Percentiles rank a stretch among this genome's conserved stretches.
Evolutionary conservation across 148 eudicot species (phyloP).

Genomic region (Rhododendron kiyosumense): DNA sequence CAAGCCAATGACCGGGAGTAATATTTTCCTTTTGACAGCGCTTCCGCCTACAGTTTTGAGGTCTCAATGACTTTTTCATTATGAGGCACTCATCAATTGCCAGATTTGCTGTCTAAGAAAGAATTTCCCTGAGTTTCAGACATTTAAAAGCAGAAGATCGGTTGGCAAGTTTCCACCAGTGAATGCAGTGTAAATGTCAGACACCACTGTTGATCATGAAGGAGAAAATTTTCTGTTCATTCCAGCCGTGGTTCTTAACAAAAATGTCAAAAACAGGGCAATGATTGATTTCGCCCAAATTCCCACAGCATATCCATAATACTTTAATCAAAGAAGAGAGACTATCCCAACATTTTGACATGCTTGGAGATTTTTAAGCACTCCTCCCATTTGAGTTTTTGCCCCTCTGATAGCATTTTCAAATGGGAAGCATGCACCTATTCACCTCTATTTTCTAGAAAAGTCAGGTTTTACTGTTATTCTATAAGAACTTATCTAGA

Average conservation of each 20-base stretch:
- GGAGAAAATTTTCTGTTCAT: neutral
- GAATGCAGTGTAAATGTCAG: neutral
- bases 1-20: neutral
- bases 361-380: neutral
- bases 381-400: neutral
- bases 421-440: neutral
- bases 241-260: neutral
- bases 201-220: neutral
- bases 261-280: neutral
- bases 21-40: neutral
- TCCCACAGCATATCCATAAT: neutral
- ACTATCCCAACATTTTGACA: neutral
- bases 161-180: neutral
- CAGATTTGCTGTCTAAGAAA: neutral
- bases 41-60: neutral
- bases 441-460: neutral
- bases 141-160: neutral
- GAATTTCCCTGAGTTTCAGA: neutral
- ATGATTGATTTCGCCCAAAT: neutral
- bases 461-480: neutral
- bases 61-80: neutral
- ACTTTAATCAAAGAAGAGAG: neutral
- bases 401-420: neutral
- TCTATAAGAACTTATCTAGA: neutral
- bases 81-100: neutral